A percentile compares a stretch with the other conserved stretches of the same genome.
phyloP scores from a whole-genome alignment of 108 stramenopile genomes.

The Cyclotella atomus region DNA sequence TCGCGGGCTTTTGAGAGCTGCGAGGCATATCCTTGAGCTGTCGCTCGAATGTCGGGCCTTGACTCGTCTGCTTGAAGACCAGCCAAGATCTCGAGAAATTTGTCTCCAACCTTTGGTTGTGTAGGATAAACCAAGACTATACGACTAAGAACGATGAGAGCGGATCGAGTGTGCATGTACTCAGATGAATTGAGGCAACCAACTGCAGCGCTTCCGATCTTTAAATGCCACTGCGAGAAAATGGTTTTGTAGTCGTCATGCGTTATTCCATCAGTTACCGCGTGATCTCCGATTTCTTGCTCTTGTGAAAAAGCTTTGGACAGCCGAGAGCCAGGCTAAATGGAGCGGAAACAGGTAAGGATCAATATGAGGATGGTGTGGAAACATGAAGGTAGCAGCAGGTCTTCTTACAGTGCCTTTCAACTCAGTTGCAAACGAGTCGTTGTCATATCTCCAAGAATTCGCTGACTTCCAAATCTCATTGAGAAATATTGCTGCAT shows the following conservation, averaged over 20 bases:
- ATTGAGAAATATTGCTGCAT: conserved; percentile 72
- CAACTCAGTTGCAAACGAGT: conserved; percentile 70
- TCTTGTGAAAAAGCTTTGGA: conserved; percentile 43
- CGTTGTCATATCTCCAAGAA: conserved; percentile 84
- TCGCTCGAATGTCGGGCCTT: conserved; percentile 81
- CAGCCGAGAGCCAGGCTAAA: conserved; percentile 40
- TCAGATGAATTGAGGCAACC: conserved; percentile 79
- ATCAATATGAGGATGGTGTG: not conserved
- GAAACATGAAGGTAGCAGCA: not conserved
- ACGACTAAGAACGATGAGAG: conserved; percentile 76
- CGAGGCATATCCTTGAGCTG: conserved; percentile 75
- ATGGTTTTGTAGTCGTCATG: conserved; percentile 65
- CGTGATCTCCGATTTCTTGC: conserved; percentile 35
- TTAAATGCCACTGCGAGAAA: conserved; percentile 81
- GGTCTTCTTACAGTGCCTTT: conserved; percentile 49
- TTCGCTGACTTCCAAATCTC: conserved; percentile 77
- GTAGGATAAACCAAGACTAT: conserved; percentile 83
- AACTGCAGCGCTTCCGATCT: conserved; percentile 65
- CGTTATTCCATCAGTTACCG: conserved; percentile 37
- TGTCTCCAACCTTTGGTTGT: conserved; percentile 69
- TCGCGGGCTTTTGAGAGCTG: conserved; percentile 82
- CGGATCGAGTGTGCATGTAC: conserved; percentile 86
- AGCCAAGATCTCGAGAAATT: conserved; percentile 60
- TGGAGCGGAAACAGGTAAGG: not conserved
- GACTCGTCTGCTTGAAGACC: conserved; percentile 69